Conservation (phyloP, 1,139 yeast species). For the Magnusiomyces sp. region DNA sequence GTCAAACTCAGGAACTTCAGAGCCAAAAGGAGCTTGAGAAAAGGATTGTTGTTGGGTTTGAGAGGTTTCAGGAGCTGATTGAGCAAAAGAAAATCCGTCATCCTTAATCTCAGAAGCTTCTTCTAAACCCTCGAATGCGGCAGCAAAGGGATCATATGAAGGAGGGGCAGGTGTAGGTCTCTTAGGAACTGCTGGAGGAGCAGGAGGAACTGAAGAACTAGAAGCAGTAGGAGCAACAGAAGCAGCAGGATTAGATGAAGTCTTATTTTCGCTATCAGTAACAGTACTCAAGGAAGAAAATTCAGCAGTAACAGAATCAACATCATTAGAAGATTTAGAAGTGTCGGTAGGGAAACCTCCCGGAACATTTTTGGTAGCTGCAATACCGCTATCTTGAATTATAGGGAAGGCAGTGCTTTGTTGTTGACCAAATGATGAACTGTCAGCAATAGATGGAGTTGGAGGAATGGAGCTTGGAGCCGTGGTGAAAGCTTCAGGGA, state of each 20-base stretch:
- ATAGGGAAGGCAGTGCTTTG: not conserved
- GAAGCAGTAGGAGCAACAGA: not conserved
- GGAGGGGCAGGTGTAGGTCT: not conserved
- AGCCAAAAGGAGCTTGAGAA: not conserved
- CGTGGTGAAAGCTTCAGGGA: not conserved
- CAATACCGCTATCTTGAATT: too few species aligned
- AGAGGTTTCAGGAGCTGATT: not conserved
- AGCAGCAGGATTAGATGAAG: slow-evolving; percentile 10
- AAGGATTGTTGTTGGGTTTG: not conserved
- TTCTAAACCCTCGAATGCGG: not conserved
- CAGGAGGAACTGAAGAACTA: not conserved
- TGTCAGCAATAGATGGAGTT: not conserved
- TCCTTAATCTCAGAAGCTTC: too few species aligned
- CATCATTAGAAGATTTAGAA: not conserved
- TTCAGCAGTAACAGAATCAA: slow-evolving; percentile 10
- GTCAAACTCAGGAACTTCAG: not conserved
- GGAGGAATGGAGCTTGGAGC: not conserved
- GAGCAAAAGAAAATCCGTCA: not conserved
- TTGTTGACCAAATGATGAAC: not conserved
- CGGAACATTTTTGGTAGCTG: not conserved
- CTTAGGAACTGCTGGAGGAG: not conserved
- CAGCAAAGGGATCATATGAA: not conserved
- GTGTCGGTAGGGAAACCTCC: not conserved
- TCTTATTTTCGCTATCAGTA: slow-evolving; percentile 17
- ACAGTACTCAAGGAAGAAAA: slow-evolving; percentile 18